Evolutionary conservation across 2,329 filamentous ascomycete genomes (phyloP).

Genomic region (Chrysoporthe puriensis): DNA sequence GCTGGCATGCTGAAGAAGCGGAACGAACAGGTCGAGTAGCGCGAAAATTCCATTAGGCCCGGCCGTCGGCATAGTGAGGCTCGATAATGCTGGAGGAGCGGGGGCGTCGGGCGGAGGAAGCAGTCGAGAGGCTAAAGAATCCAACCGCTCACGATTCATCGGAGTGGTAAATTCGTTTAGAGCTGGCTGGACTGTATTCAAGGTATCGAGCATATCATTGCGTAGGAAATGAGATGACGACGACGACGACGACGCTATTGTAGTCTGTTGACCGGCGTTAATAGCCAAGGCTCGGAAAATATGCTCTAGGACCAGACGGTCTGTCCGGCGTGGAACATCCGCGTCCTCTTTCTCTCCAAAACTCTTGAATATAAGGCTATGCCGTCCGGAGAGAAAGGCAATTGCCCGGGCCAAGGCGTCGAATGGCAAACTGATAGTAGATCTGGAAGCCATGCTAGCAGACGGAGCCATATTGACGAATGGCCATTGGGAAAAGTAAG

Average conservation of each 20-base stretch:
- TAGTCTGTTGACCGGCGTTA: constrained; percentile 7
- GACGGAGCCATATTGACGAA: background rate
- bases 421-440: constrained; percentile 1
- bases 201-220: background rate
- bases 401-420: background rate
- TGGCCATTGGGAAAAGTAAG: constrained; percentile 7
- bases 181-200: constrained; percentile 7
- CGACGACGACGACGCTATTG: background rate
- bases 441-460: background rate
- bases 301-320: constrained; percentile 10
- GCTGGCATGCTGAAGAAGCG: constrained; percentile 7
- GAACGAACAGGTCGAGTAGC: constrained; percentile 2
- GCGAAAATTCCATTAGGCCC: background rate
- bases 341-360: background rate
- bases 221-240: background rate
- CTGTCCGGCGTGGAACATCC: constrained; percentile 5
- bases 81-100: background rate
- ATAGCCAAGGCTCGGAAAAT: constrained; percentile 6
- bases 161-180: background rate
- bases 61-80: background rate
- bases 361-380: background rate
- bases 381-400: constrained; percentile 8
- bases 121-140: background rate
- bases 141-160: constrained; percentile 1
- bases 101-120: background rate